Base-by-base conservation (phyloP, 176 grass and related monocot genomes). In the Cenchrus purpureus region DNA sequence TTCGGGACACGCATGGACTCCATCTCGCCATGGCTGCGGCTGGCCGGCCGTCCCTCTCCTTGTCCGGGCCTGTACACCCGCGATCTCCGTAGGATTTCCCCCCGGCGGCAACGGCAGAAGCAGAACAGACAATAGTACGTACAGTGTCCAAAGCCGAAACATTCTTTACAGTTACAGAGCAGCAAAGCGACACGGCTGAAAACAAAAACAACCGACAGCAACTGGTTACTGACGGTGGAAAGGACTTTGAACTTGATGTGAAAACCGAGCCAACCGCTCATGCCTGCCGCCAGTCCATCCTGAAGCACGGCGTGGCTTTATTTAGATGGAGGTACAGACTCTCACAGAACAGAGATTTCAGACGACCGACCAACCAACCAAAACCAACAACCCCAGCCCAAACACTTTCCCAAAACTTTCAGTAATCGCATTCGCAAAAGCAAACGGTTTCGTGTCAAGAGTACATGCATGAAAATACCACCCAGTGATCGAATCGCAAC, bases 361-460 rank as follows among this genome's bases (percentile, higher is more conserved):
- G 52, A 56, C 51, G 52, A 20, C 6, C 50, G 56, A 15, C 7
- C 7, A 25, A 49, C 69, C 28, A 65, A 32, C 31, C 31, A 32
- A 32, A 32, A 32, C 31, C 31, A 32, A 32, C 31, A 32, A 65
- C 62, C 25, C 37, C 37, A 3, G 37, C 3, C 37, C 37, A 37
- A 66, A 19, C 64, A 51, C 46, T 14, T 52, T 68, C 43, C 63
- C 43, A 68, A 87, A 82, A 68, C 0, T 66, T 76, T 28, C 86
- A 76, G 61, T 20, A 62, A 82, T 70, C 31, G 43, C 53, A 25
- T 61, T 32, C 43, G 64, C 42, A 53, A 65, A 69, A 69, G 61
- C 63, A 76, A 76, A 76, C 22, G 15, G 43, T 75, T 85, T 80
- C 82, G 43, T 52, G 64, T 42, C 29, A 69, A 69, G 54, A 71